Evolutionary conservation across 2,329 filamentous ascomycete genomes (phyloP), one percentile per base, ranked within the genome.

Genomic region (Geosmithia putterillii): DNA sequence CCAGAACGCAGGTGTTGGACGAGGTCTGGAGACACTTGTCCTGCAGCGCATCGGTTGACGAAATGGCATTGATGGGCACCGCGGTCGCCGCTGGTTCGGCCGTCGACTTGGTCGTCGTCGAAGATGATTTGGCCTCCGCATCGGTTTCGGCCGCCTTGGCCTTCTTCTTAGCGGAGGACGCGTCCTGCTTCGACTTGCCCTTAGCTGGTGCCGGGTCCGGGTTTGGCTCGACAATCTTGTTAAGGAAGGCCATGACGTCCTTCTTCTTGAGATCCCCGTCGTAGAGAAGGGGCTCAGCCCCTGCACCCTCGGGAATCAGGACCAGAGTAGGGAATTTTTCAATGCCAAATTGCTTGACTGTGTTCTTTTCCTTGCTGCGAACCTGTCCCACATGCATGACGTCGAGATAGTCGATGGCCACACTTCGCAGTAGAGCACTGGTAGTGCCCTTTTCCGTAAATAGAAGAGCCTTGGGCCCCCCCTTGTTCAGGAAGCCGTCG

Each of bases 391-490:
- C 71, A 3, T 75, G 72, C 48, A 96, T 78, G 44, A 78, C 76
- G 32, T 81, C 88, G 21, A 92, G 71, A 62, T 90, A 98, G 58
- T 96, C 92, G 53, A 95, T 87, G 7, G 92, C 89, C 43, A 96
- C 62, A 47, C 87, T 81, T 60, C 84, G 85, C 50, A 95, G 66
- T 20, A 95, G 70, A 10, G 88, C 78, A 57, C 86, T 90, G 1
- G 86, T 90, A 6, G 83, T 82, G 19, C 88, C 87, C 69, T 96
- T 98, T 45, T 95, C 86, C 2, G 86, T 94, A 63, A 98, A 96
- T 3, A 98, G 69, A 28, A 98, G 79, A 0, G 85, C 89, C 68
- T 94, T 95, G 41, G 88, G 76, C 12, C 72, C 75, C 18, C 83
- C 76, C 46, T 79, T 81, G 38, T 76, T 73, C 45, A 95, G 62